These are phyloP conservation scores for Paramyrothecium sp. DNA, from an alignment of 2,329 filamentous ascomycete species.

Conservation along the genomic window DNA sequence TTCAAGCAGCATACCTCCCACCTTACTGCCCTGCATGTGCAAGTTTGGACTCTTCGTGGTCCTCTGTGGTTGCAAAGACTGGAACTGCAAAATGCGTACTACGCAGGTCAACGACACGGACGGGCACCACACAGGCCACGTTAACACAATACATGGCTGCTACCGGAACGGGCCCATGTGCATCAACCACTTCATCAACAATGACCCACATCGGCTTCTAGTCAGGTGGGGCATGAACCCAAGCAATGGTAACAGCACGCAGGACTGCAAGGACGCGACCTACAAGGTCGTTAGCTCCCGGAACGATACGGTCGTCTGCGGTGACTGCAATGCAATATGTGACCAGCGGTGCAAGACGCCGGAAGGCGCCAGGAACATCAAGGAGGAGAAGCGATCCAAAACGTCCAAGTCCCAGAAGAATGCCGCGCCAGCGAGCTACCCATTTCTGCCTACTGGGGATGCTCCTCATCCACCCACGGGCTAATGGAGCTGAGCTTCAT, in stretches of 20 bases:
- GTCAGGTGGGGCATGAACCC: conserved; percentile 10
- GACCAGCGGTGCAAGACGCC: neutral
- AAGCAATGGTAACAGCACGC: conserved; percentile 9
- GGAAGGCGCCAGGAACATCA: neutral
- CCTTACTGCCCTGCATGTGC: too few species aligned
- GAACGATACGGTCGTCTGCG: neutral
- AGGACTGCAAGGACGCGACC: conserved; percentile 8
- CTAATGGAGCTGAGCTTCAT: too few species aligned
- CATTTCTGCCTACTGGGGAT: too few species aligned
- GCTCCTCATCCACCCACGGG: too few species aligned
- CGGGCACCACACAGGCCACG: neutral
- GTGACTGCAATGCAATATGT: neutral
- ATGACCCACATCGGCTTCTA: conserved; percentile 6
- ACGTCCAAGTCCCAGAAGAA: too few species aligned
- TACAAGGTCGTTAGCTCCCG: neutral
- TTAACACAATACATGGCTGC: conserved; percentile 3
- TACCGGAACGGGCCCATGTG: conserved; percentile 4
- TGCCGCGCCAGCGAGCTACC: too few species aligned
- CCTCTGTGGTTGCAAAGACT: conserved; percentile 7
- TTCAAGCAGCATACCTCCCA: too few species aligned
- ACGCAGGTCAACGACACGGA: neutral
- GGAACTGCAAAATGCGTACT: neutral
- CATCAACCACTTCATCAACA: conserved; percentile 8
- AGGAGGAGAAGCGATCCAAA: too few species aligned
- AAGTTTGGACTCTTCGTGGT: neutral